phyloP scores from a whole-genome alignment of 805 yeast genomes.

The Torulaspora indica region DNA sequence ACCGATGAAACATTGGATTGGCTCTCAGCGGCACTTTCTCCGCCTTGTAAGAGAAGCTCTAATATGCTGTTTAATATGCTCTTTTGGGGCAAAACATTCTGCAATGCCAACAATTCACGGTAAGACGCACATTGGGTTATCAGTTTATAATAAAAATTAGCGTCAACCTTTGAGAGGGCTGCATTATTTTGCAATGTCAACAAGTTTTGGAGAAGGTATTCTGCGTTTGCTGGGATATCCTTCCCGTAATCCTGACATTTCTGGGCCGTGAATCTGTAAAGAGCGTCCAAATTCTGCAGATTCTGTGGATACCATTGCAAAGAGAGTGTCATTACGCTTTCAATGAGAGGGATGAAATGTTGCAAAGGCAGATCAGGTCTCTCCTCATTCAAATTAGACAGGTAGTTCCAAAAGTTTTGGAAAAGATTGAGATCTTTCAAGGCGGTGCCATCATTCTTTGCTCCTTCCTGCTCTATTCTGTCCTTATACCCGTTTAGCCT shows the following conservation, averaged over 20 bases:
- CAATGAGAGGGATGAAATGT: slow-evolving; percentile 60
- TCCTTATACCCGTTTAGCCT: slow-evolving; percentile 42
- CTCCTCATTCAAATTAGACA: slow-evolving; percentile 48
- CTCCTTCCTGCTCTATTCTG: slow-evolving; percentile 11
- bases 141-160: slow-evolving; percentile 18
- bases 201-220: slow-evolving; percentile 21
- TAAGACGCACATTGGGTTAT: slow-evolving; percentile 26
- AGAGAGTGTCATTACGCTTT: slow-evolving; percentile 60
- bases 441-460: slow-evolving; percentile 13
- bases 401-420: slow-evolving; percentile 61
- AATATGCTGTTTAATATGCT: slow-evolving; percentile 58
- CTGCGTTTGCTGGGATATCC: slow-evolving; percentile 17
- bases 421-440: slow-evolving; percentile 43
- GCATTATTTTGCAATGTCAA: slow-evolving; percentile 16
- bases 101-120: slow-evolving; percentile 21
- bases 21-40: slow-evolving; percentile 35
- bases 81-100: slow-evolving; percentile 41
- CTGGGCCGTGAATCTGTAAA: slow-evolving; percentile 51
- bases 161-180: slow-evolving; percentile 4
- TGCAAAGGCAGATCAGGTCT: slow-evolving; percentile 64
- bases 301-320: slow-evolving; percentile 63
- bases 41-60: slow-evolving; percentile 39
- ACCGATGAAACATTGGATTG: slow-evolving; percentile 13
- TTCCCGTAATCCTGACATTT: slow-evolving; percentile 38
- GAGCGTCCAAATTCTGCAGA: slow-evolving; percentile 52